phyloP scores from a whole-genome alignment of 83 land plant species.

The Picea mariana region DNA sequence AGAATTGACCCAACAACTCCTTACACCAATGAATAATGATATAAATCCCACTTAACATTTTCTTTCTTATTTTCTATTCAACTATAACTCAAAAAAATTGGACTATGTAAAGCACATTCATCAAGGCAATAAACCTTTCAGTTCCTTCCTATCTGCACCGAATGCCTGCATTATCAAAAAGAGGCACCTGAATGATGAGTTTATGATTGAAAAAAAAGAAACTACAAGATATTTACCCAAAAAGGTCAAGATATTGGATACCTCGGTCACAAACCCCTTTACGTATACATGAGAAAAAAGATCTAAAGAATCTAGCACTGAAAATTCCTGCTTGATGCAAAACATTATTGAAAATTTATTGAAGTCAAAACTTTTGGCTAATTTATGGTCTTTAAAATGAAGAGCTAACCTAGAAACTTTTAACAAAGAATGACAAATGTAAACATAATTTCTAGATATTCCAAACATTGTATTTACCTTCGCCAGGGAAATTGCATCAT shows the following conservation, averaged over 20 bases:
- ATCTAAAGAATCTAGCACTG: slow-evolving; percentile 83
- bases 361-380: too few relatives aligned
- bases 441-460: too few relatives aligned
- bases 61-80: neutral
- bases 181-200: neutral
- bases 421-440: too few relatives aligned
- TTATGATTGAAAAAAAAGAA: neutral
- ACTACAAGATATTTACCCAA: neutral
- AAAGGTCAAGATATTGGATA: slow-evolving; percentile 20
- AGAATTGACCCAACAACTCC: neutral
- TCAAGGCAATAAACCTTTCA: slow-evolving; percentile 56
- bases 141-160: slow-evolving; percentile 71
- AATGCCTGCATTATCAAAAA: slow-evolving; percentile 39
- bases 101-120: neutral
- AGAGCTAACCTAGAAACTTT: too few relatives aligned
- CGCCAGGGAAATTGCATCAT: too few relatives aligned
- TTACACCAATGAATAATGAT: neutral
- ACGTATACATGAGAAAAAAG: slow-evolving; percentile 75
- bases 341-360: slow-evolving; percentile 1
- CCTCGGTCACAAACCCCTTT: slow-evolving; percentile 79
- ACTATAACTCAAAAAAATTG: neutral
- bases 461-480: too few relatives aligned
- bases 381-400: too few relatives aligned
- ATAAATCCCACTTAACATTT: neutral
- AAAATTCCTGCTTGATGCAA: slow-evolving; percentile 68